Conservation (phyloP, 768 basidiomycete species). For the Suillus subluteus region DNA sequence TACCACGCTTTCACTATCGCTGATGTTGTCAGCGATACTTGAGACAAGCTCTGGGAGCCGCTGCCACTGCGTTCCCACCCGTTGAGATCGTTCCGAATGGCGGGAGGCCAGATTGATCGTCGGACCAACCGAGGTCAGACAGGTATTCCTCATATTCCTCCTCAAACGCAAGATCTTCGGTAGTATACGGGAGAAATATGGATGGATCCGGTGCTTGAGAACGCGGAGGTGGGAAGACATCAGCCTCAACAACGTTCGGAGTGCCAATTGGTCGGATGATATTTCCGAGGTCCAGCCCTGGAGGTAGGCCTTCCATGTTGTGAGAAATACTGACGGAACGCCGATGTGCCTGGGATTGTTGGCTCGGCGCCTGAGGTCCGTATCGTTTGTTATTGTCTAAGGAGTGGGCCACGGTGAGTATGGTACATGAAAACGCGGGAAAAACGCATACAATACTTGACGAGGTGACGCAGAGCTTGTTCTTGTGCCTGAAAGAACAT, state of each 20-base stretch:
- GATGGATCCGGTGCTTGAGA: slow-evolving; percentile 83
- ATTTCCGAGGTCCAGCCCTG: slow-evolving; percentile 73
- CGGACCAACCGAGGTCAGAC: slow-evolving; percentile 81
- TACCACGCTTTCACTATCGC: slow-evolving; percentile 92
- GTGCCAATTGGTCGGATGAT: slow-evolving; percentile 77
- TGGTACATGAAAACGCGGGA: slow-evolving; percentile 3
- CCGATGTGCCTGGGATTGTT: slow-evolving; percentile 65
- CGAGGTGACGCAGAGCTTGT: slow-evolving; percentile 88
- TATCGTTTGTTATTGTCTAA: slow-evolving; percentile 92
- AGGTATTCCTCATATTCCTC: slow-evolving; percentile 97
- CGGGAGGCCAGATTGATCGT: slow-evolving; percentile 52
- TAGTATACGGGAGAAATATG: slow-evolving; percentile 87
- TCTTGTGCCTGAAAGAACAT: slow-evolving; percentile 77
- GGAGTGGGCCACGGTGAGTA: slow-evolving; percentile 18
- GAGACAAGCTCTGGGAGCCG: slow-evolving; percentile 78
- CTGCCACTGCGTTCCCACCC: slow-evolving; percentile 73
- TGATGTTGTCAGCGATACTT: slow-evolving; percentile 85
- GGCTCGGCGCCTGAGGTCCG: slow-evolving; percentile 56
- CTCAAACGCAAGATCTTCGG: slow-evolving; percentile 93
- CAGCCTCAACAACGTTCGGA: slow-evolving; percentile 78
- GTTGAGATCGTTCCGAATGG: slow-evolving; percentile 34
- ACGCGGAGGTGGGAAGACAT: slow-evolving; percentile 94
- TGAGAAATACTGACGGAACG: slow-evolving; percentile 85
- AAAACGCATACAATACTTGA: slow-evolving; percentile 84
- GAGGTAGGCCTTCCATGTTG: slow-evolving; percentile 74